Conservation (phyloP, 257 asterid species). For the Salvia hispanica region DNA sequence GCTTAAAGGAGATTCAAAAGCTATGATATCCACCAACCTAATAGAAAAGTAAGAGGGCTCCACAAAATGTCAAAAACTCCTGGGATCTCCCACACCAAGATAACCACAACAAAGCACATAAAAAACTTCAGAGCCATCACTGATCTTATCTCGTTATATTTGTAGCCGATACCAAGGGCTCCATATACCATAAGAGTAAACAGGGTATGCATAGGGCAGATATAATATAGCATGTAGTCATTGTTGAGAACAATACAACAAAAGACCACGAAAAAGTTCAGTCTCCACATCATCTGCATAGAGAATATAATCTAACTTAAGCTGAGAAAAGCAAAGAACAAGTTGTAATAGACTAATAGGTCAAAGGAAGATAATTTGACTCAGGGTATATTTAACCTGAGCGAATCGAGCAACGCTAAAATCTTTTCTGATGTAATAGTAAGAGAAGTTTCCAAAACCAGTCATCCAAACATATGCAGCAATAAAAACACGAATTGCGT, state of each 20-base stretch:
- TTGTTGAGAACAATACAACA: slow-evolving; percentile 88
- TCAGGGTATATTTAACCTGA: slow-evolving; percentile 53
- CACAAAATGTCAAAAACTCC: slow-evolving; percentile 85
- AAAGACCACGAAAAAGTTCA: slow-evolving; percentile 87
- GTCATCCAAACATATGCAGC: slow-evolving; percentile 99
- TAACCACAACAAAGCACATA: slow-evolving; percentile 78
- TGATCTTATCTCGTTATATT: slow-evolving; percentile 80
- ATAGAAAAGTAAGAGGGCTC: slow-evolving; percentile 68
- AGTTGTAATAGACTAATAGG: slow-evolving; percentile 4
- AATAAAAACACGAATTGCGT: slow-evolving; percentile 89
- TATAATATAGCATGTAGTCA: slow-evolving; percentile 89
- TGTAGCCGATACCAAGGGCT: slow-evolving; percentile 92
- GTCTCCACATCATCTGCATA: slow-evolving; percentile 99
- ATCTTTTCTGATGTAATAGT: slow-evolving; percentile 89
- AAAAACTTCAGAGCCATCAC: slow-evolving; percentile 75
- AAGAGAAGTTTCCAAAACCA: slow-evolving; percentile 97
- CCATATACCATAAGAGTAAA: slow-evolving; percentile 97
- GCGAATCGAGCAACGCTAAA: slow-evolving; percentile 91
- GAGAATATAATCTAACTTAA: slow-evolving; percentile 27
- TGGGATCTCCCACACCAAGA: slow-evolving; percentile 93
- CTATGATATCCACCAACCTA: slow-evolving; percentile 47
- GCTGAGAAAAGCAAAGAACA: neutral
- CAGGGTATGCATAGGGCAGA: slow-evolving; percentile 99
- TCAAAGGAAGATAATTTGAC: neutral
- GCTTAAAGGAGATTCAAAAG: slow-evolving; percentile 17